Evolutionary conservation across 805 yeast genomes (phyloP).

Genomic region (Isabelozyma rhagii): DNA sequence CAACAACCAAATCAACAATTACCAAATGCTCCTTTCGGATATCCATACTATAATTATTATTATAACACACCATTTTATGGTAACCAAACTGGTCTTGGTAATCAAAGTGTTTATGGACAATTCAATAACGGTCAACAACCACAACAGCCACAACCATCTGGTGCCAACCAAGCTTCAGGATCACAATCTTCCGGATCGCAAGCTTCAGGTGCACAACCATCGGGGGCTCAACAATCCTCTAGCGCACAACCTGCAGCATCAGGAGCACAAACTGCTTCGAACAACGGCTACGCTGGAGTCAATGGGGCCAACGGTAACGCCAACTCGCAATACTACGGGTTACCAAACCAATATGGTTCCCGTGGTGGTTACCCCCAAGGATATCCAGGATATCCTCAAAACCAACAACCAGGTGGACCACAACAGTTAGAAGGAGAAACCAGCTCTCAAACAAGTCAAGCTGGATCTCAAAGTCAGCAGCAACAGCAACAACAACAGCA

Average conservation of each 20-base stretch:
- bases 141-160: conserved; percentile 12
- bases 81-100: conserved; percentile 24
- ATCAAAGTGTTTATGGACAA: conserved; percentile 15
- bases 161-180: conserved; percentile 1
- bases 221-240: conserved; percentile 5
- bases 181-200: conserved; percentile 2
- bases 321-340: conserved; percentile 26
- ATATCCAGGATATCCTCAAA: conserved; percentile 23
- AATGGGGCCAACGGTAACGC: conserved; percentile 4
- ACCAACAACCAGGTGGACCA: conserved; percentile 16
- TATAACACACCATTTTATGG: conserved; percentile 41
- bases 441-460: conserved; percentile 1
- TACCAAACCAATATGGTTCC: conserved; percentile 24
- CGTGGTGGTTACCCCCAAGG: conserved; percentile 22
- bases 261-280: background rate
- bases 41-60: conserved; percentile 42
- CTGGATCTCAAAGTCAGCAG: conserved; percentile 1
- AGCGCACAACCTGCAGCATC: conserved; percentile 2
- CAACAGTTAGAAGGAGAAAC: conserved; percentile 3
- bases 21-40: conserved; percentile 38
- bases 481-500: background rate
- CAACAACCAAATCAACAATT: conserved; percentile 14
- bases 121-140: conserved; percentile 2
- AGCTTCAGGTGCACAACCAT: conserved; percentile 4
- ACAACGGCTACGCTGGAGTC: conserved; percentile 3